Evolutionary conservation across 75 land plant genomes (phyloP), one percentile per base, ranked within the genome.

Genomic region (Pinus albicaulis): DNA sequence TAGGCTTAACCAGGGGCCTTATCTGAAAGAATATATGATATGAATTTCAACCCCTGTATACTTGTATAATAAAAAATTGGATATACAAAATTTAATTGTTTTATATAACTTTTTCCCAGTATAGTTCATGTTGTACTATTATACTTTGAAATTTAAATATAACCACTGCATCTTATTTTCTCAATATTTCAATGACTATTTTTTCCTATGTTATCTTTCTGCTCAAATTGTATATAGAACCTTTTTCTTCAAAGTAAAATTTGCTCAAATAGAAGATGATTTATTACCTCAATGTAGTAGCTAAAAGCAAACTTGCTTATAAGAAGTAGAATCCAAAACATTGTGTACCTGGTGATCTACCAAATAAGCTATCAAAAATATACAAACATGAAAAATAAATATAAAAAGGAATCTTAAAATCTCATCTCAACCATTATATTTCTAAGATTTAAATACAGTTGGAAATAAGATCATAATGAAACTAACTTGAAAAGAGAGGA

Each of bases 1-100:
- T 97, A 31, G 99, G 98, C 44, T 41, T 83, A 61, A 97, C 89
- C 57, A 97, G 84, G 20, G 99, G 99, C 69, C 87, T 89, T 76
- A 97, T 91, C 98, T 97, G 91, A 65, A 34, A 65, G 10, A 48
- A 34, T 5, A 58, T 7, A 52, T 22, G 55, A 31, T 36, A 55
- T 61, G 22, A 66, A 60, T 28, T 19, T 68, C 71, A 41, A 20
- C 52, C 41, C 41, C 0, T 5, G 5, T 1, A 3, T 7, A 7
- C 53, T 19, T 10, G 41, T 36, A 23, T 44, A 20, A 41, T 38
- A 23, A 20, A 38, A 38, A n/a, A 8, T 20, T 16, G 22, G 48
- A 5, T 68, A 16, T 44, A 68, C 41, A 19, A 13, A 44, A 41
- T 41, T 41, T 13, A 68, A 68, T 41, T 7, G 11, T 41, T 68